Evolutionary conservation across 768 basidiomycete genomes (phyloP), one percentile per base, ranked within the genome.

Genomic region (Phylloporus arenicola): DNA sequence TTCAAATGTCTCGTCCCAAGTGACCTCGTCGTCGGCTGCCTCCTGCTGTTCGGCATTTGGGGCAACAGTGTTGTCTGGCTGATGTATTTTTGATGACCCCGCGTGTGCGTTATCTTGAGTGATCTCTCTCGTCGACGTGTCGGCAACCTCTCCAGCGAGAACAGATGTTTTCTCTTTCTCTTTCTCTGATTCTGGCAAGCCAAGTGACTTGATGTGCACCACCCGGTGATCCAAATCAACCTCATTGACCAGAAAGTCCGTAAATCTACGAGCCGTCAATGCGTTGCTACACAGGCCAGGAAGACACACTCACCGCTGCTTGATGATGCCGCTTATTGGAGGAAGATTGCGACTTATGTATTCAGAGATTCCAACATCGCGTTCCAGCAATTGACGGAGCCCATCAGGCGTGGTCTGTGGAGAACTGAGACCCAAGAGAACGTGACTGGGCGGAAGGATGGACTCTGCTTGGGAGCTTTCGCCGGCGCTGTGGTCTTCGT

Each of bases 171-270:
- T 47, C 12, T 31, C 30, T 46, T 63, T 63, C 31, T 56, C 60
- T 57, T 74, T 77, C 58, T 78, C 79, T 10, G 72, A 75, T 52
- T 78, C 74, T 3, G 92, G 93, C 63, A 82, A 83, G 31, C 72
- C 78, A 34, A 98, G 77, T 47, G 82, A 80, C 64, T 89, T 90
- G 30, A 99, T 63, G 62, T 89, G 86, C 16, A 96, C 71, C 8
- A 90, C 84, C 55, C 88, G 81, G 39, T 84, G 79, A 56, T 90
- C 84, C 52, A 82, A 77, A 61, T 88, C 84, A 29, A 99, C 85
- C 70, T 99, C 96, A 60, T 79, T 87, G 17, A 99, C 96, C 60
- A 98, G 60, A 64, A 99, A 99, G 69, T 99, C 96, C 35, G 95
- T 95, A 67, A 98, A 98, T 61, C 94, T 96, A 62, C 24, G 45